Evolutionary conservation across 768 basidiomycete genomes (phyloP), one percentile per base, ranked within the genome.

Genomic region (Trametes elegans): DNA sequence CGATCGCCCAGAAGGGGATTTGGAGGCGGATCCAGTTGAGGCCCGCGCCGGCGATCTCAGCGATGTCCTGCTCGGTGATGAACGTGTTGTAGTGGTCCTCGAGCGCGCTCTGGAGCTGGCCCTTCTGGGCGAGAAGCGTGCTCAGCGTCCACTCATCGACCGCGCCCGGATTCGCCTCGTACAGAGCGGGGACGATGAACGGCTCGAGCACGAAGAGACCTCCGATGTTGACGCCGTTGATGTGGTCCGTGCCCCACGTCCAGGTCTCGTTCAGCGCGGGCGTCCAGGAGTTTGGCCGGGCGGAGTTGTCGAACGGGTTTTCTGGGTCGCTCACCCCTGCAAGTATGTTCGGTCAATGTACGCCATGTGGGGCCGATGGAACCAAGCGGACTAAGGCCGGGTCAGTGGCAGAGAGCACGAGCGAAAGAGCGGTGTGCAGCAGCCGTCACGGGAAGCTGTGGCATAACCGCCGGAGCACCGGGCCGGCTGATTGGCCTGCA

Each of bases 1-100:
- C 87, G 62, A 94, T 84, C 7, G 88, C 88, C 93, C 93, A 96
- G 72, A 83, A 94, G 2, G 87, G 82, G 38, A 94, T 78, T 1
- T 91, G 89, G 39, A 94, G 71, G 2, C 91, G 80, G 41, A 95
- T 71, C 79, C 86, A 94, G 72, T 91, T 93, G 44, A 94, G 72
- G 3, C 93, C 93, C 31, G 90, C 92, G 35, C 71, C 70, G 11
- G 66, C 66, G 36, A 68, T 68, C 41, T 64, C 56, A 1, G 66
- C 64, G 28, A 68, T 66, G 48, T 68, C 66, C 49, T 64, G 55
- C 50, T 68, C 66, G 14, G 63, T 86, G 61, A 94, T 84, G 71
- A 92, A 94, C 4, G 88, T 90, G 55, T 79, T 74, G 67, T 93
- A 94, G 70, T 94, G 91, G 35, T 83, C 71, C 64, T 85, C 84